Conservation (phyloP, 768 basidiomycete species). For the Trametes cubensis region DNA sequence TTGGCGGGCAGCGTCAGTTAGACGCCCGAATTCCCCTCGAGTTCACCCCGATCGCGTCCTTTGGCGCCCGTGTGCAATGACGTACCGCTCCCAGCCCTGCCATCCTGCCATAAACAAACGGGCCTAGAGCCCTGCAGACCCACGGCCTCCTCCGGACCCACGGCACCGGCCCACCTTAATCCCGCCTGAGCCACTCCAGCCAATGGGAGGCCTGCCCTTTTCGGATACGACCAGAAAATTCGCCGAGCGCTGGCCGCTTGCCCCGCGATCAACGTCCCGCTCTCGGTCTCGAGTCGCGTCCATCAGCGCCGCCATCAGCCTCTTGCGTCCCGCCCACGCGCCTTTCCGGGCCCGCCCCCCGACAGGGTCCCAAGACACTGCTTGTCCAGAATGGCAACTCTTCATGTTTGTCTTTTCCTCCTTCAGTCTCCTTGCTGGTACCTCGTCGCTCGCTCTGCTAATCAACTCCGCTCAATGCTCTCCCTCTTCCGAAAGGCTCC, state of each 20-base stretch:
- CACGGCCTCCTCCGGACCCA: background rate
- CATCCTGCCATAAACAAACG: conserved; percentile 8
- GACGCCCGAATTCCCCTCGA: no score
- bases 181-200: background rate
- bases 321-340: background rate
- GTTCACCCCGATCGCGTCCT: background rate
- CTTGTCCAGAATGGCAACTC: conserved; percentile 1
- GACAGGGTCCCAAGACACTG: background rate
- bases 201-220: background rate
- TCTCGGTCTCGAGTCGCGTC: background rate
- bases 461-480: background rate
- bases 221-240: background rate
- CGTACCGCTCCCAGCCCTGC: background rate
- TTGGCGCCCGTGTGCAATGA: background rate
- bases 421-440: background rate
- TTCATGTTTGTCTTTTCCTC: conserved; percentile 3
- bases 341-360: no score
- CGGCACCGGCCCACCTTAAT: background rate
- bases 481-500: background rate
- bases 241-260: no score
- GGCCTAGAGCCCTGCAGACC: background rate
- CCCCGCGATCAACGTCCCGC: background rate
- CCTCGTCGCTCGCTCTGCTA: background rate
- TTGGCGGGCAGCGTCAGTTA: no score
- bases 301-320: background rate